Base-by-base conservation (phyloP, 2,329 filamentous ascomycete genomes). In the Aspergillus alliaceus region DNA sequence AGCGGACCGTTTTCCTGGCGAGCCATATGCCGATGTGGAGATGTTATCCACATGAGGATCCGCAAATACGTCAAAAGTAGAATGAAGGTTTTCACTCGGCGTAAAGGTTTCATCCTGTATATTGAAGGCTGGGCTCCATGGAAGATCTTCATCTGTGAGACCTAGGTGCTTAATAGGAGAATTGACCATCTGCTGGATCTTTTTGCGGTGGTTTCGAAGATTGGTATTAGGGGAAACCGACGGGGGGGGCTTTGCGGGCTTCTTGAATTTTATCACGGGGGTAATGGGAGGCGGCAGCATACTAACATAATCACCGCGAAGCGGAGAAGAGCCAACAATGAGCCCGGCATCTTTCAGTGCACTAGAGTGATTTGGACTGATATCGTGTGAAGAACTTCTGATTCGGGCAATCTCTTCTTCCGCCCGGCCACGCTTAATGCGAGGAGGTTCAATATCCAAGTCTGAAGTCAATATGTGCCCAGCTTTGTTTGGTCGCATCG, bases 391-490 rank as follows among this genome's bases (percentile, higher is more conserved):
- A 1, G 93, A 97, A 60, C 90, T 90, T 64, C 95, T 89, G 53
- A 98, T 88, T 39, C 93, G 90, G 46, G 90, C 90, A 79, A 99
- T 97, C 75, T 97, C 95, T 67, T 96, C 93, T 74, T 98, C 95
- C 15, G 95, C 95, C 59, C 93, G 89, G 29, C 93, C 93, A 59
- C 91, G 89, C 79, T 93, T 96, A 66, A 92, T 88, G 54, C 86
- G 85, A 50, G 89, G 89, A n/a, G 88, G 87, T 65, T 92, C 90
- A 52, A 87, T 84, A 67, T 86, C 84, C 44, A 82, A 73, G 67
- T 96, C 92, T 0, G 91, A 93, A 4, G 88, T 91, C 42, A 91
- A 81, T 18, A 90, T 80, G 56, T 85, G 81, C 15, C 79, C 79
- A 59, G 84, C 80, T 62, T 85, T 84, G 61, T 87, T 86, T 48